Base-by-base conservation (phyloP, 1,284 basidiomycete genomes). In the Microbotryum intermedium region DNA sequence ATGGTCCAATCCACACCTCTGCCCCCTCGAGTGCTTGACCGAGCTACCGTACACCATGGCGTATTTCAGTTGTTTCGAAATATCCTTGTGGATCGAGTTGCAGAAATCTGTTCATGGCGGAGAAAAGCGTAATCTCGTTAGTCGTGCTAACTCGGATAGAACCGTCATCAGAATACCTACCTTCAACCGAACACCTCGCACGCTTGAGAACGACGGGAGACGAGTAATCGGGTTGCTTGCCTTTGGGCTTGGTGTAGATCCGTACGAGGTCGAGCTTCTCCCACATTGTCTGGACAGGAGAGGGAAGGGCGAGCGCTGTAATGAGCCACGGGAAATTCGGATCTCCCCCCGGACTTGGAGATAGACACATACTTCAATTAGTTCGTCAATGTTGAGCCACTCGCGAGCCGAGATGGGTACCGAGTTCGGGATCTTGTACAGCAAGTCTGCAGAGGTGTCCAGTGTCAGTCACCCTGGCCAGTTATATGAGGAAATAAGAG, bases 371-470 rank as follows among this genome's bases (percentile, higher is more conserved):
- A 72, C 73, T 64, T 91, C 87, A 58, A 90, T 83, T 49, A 98
- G 81, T 74, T 99, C 95, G 75, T 98, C 95, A 70, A 98, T 80
- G 77, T 98, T 98, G 71, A 97, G 80, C 94, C 94, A 98, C 73
- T 91, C 84, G 65, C 83, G 83, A 10, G 90, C 92, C 20, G 89
- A 92, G 73, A 99, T 83, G 6, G 95, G 95, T 7, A 97, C 94
- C 60, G 89, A 91, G 76, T 90, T 84, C 20, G 95, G 95, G 68
- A 98, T 97, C 76, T 77, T 81, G 74, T 77, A 93, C 76, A 99
- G 78, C 55, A 98, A 81, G 76, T 98, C 93, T 62, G 51, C n/a
- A 9, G 13, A 20, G 4, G 13, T 2, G 18, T 20, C 28, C 9
- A 13, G 18, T 30, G 21, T 42, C 50, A 48, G 46, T 11, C 10